Conservation (phyloP, 768 basidiomycete species). For the Rhodocollybia butyracea region DNA sequence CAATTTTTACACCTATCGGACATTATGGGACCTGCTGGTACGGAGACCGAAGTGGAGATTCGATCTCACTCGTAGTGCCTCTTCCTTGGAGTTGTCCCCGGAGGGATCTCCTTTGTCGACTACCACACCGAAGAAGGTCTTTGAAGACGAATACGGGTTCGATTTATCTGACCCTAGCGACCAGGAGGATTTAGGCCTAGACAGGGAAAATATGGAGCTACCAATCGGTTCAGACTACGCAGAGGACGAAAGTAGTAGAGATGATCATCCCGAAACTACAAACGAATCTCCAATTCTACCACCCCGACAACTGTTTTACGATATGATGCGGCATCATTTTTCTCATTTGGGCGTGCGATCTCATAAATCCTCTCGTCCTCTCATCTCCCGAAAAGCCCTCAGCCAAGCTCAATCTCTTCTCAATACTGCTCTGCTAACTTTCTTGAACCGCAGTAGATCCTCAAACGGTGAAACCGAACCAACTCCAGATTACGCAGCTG, state of each 20-base stretch:
- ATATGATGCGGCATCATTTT: slow-evolving; percentile 1
- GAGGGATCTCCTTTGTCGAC: too few species aligned
- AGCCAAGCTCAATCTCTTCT: background rate
- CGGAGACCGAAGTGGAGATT: background rate
- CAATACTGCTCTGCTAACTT: background rate
- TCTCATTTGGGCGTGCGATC: background rate
- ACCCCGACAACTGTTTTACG: background rate
- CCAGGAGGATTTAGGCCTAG: too few species aligned
- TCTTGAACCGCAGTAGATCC: background rate
- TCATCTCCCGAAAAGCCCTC: background rate
- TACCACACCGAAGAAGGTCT: background rate
- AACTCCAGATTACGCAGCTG: background rate
- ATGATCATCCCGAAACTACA: background rate
- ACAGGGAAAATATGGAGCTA: too few species aligned
- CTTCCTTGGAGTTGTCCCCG: too few species aligned
- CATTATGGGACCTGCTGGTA: background rate
- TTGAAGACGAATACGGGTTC: slow-evolving; percentile 3
- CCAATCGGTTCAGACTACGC: too few species aligned
- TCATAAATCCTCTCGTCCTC: background rate
- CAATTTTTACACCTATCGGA: slow-evolving; percentile 1
- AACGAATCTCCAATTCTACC: background rate
- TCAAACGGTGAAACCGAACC: background rate
- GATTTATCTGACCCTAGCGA: too few species aligned
- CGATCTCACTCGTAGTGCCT: background rate
- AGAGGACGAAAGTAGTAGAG: too few species aligned